Evolutionary conservation across 257 asterid species (phyloP), one percentile per base, ranked within the genome.

Genomic region (Euphrasia confusa): DNA sequence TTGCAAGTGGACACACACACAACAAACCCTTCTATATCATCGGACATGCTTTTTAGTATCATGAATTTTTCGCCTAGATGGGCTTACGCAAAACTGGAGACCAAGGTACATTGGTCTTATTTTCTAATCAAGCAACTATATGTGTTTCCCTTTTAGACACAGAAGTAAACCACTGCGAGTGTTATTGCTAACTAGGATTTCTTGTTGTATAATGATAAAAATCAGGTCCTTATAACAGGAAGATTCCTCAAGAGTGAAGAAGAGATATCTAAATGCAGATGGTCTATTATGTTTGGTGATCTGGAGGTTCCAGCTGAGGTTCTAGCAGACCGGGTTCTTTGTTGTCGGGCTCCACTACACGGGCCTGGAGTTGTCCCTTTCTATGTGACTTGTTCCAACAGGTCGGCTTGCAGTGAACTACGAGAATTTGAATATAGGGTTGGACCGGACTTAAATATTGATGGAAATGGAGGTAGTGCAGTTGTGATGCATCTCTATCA

Each of bases 381-480:
- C 65, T 87, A 84, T 67, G 64, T 84, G 58, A 84, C 94, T 28
- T 77, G 86, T 72, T 84, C 94, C 54, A 87, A 87, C 71, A 79
- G 95, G 67, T 67, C 72, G 74, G 93, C 94, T 49, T 87, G 95
- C 70, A 87, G 95, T 71, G 95, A 87, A 79, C 70, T 87, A 59
- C 80, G 95, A 49, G 95, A 87, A 68, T 87, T 87, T 35, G 94
- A 87, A 77, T 87, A 75, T 65, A 78, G 84, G 63, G 55, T 14
- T 68, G 84, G 78, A 56, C 74, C 71, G 50, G 68, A 45, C 17
- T 73, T 12, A 52, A 52, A 47, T 57, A 59, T 66, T 39, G 39
- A 28, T 55, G 45, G 9, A 54, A 45, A 17, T 63, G 78, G 62
- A 53, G 75, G 66, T 73, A 72, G 53, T 71, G 67, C 44, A 3